Percentiles rank a stretch among this genome's conserved stretches.
Conservation (phyloP, 2,329 filamentous ascomycete genomes). For the Xylaria digitata region DNA sequence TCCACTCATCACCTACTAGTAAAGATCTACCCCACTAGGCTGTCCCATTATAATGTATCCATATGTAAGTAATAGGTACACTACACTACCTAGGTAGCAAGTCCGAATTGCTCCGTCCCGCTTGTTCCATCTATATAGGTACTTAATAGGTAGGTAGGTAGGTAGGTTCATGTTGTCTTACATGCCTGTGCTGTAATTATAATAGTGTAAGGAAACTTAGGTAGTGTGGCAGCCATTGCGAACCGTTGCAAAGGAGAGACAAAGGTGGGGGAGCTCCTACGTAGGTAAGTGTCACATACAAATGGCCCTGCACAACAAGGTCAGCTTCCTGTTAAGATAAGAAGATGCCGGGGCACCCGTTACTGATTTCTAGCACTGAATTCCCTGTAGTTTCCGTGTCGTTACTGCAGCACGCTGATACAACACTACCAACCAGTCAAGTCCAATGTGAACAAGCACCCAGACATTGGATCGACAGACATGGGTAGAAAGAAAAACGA, state of each 20-base stretch:
- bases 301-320: conserved; percentile 21
- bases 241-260: not conserved
- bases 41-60: too few species aligned
- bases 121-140: too few species aligned
- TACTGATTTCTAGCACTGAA: not conserved
- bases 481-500: not conserved
- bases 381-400: not conserved
- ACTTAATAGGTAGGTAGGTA: too few species aligned
- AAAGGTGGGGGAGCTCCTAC: conserved; percentile 1
- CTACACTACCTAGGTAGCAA: too few species aligned
- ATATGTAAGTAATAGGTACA: too few species aligned
- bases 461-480: too few species aligned
- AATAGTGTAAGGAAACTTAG: too few species aligned
- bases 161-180: not conserved
- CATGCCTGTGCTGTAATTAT: not conserved
- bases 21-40: too few species aligned
- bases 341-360: not conserved
- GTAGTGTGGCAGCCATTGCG: too few species aligned
- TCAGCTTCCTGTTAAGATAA: conserved; percentile 37
- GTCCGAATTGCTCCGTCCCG: too few species aligned
- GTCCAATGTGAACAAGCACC: conserved; percentile 22
- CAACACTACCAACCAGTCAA: conserved; percentile 23
- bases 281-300: too few species aligned
- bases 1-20: too few species aligned
- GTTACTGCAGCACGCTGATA: conserved; percentile 1